phyloP scores from a whole-genome alignment of 768 basidiomycete genomes.

The Mycena filopes region DNA sequence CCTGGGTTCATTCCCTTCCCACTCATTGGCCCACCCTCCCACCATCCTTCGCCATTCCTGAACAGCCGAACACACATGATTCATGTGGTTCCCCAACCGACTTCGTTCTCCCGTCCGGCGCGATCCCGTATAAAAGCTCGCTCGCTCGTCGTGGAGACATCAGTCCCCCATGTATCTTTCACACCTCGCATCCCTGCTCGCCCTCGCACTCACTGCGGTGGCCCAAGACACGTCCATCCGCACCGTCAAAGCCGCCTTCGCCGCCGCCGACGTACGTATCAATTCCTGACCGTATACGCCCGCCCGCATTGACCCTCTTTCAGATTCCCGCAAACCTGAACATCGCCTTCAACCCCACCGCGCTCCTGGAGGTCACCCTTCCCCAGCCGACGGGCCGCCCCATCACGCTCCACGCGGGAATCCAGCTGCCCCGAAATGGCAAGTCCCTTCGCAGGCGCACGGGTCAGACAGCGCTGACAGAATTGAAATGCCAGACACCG shows the following conservation, averaged over 20 bases:
- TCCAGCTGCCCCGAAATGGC: slow-evolving; percentile 30
- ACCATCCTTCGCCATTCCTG: no score
- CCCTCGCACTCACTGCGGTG: slow-evolving; percentile 15
- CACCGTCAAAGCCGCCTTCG: slow-evolving; percentile 24
- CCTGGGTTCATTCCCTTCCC: no score
- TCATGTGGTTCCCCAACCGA: no score
- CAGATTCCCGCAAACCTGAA: slow-evolving; percentile 38
- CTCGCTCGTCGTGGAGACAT: no score
- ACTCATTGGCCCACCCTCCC: no score
- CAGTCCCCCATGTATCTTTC: slow-evolving; percentile 21
- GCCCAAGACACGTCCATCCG: slow-evolving; percentile 27
- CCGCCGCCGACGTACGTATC: slow-evolving; percentile 18
- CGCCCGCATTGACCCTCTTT: background rate
- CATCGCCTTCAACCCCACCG: slow-evolving; percentile 38
- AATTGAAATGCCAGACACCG: slow-evolving; percentile 48
- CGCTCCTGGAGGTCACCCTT: slow-evolving; percentile 41
- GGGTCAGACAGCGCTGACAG: background rate
- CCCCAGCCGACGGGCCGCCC: slow-evolving; percentile 35
- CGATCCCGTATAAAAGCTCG: slow-evolving; percentile 12
- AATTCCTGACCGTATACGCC: no score
- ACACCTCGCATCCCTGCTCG: slow-evolving; percentile 9
- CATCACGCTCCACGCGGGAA: slow-evolving; percentile 41
- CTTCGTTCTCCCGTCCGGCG: background rate
- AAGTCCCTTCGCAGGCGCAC: background rate
- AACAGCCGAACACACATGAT: slow-evolving; percentile 3